Evolutionary conservation across 2,329 filamentous ascomycete species (phyloP).

Genomic region (Xylaria sp.): DNA sequence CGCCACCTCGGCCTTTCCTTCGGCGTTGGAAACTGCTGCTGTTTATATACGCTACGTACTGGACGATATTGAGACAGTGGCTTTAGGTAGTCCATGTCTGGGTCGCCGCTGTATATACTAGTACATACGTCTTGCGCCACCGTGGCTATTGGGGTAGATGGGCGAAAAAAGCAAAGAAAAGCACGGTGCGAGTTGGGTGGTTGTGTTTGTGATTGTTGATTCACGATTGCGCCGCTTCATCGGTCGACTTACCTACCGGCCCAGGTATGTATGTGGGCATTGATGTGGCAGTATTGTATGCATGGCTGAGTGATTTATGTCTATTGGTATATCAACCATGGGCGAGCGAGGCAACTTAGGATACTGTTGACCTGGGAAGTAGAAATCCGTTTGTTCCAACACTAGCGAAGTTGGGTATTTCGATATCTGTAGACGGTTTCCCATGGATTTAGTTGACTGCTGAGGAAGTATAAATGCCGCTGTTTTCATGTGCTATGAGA

Average conservation of each 20-base stretch:
- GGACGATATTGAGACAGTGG: neutral
- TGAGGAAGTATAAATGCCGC: too few relatives aligned
- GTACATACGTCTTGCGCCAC: neutral
- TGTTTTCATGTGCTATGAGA: too few relatives aligned
- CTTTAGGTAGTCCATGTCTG: neutral
- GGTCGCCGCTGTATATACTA: neutral
- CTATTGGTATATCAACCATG: neutral
- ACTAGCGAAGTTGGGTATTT: neutral
- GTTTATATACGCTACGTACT: too few relatives aligned
- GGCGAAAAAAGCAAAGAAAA: neutral
- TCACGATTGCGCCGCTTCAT: neutral
- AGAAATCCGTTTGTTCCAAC: neutral
- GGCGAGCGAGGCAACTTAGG: neutral
- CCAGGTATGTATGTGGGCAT: neutral
- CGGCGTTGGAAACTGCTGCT: neutral
- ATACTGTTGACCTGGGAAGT: too few relatives aligned
- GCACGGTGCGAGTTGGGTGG: neutral
- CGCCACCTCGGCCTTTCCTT: neutral
- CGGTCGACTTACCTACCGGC: neutral
- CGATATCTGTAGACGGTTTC: neutral
- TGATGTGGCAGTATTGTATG: neutral
- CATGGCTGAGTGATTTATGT: neutral
- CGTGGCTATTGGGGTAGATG: neutral
- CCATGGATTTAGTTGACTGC: neutral
- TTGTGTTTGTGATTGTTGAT: neutral